Evolutionary conservation across 768 basidiomycete species (phyloP).

Genomic region (Mycena indigotica): DNA sequence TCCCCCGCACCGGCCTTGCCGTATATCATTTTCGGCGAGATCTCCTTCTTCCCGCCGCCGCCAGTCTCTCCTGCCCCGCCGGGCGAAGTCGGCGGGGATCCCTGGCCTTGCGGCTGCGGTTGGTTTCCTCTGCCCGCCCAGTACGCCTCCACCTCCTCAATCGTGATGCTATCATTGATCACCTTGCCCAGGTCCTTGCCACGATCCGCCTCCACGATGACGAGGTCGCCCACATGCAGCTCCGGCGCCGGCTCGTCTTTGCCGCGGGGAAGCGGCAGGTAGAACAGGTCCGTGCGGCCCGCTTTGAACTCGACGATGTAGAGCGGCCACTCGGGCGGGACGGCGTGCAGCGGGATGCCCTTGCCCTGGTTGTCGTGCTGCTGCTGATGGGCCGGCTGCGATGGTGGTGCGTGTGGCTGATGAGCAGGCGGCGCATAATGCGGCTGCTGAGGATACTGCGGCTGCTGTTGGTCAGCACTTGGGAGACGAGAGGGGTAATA

Average conservation of each 20-base stretch:
- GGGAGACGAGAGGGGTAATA: not conserved
- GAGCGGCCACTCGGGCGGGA: conserved; percentile 84
- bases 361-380: conserved; percentile 79
- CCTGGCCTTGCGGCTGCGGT: conserved; percentile 10
- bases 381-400: conserved; percentile 25
- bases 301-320: conserved; percentile 99
- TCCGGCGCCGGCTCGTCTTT: conserved; percentile 3
- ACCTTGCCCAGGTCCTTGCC: conserved; percentile 93
- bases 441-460: not conserved
- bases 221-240: conserved; percentile 82
- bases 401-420: conserved; percentile 13
- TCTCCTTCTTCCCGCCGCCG: conserved; percentile 74
- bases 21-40: conserved; percentile 96
- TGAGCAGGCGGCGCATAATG: not conserved
- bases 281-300: conserved; percentile 92
- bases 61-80: conserved; percentile 28
- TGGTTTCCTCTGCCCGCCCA: conserved; percentile 45
- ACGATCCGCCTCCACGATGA: conserved; percentile 96
- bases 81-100: conserved; percentile 32
- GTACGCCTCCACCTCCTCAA: conserved; percentile 88
- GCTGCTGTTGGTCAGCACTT: not conserved
- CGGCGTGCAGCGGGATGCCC: conserved; percentile 82
- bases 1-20: conserved; percentile 83
- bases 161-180: conserved; percentile 86
- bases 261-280: conserved; percentile 45